Conservation (phyloP, 2,329 filamentous ascomycete species). For the Pyrenophora tritici-repentis region DNA sequence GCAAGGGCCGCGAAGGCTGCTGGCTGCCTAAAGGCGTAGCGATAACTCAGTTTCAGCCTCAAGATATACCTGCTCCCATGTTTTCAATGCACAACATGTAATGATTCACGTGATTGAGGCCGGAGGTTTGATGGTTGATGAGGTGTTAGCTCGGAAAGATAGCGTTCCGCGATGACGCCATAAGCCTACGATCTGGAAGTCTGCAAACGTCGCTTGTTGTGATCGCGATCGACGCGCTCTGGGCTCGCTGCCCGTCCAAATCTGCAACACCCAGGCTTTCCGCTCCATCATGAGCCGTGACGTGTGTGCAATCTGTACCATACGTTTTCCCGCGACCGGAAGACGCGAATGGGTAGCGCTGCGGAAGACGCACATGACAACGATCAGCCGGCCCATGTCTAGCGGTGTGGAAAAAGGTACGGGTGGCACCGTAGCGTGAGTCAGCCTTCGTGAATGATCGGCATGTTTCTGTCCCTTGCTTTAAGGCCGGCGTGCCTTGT, state of each 20-base stretch:
- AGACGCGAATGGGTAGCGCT: neutral
- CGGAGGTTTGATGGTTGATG: neutral
- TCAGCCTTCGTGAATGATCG: constrained; percentile 7
- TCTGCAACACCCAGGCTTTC: too few species aligned
- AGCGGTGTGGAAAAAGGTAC: constrained; percentile 16
- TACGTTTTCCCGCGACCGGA: neutral
- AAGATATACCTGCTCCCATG: neutral
- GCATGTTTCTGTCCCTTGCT: constrained; percentile 13
- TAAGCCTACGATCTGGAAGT: constrained; percentile 1
- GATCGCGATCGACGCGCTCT: neutral
- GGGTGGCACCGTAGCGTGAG: constrained; percentile 1
- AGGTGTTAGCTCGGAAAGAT: neutral
- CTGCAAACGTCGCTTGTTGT: neutral
- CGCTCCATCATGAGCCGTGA: neutral
- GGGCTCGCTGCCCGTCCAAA: neutral
- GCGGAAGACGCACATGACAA: constrained; percentile 8
- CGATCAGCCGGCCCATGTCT: constrained; percentile 4
- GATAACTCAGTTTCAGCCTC: neutral
- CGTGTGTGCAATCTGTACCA: neutral
- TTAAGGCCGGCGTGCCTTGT: constrained; percentile 10
- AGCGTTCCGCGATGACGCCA: constrained; percentile 10
- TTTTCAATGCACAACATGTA: too few species aligned
- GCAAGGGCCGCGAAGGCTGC: neutral
- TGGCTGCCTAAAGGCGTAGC: too few species aligned
- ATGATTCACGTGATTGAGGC: neutral